Evolutionary conservation across 1,284 basidiomycete genomes (phyloP).

Genomic region (Erythrobasidium hasegawianum): DNA sequence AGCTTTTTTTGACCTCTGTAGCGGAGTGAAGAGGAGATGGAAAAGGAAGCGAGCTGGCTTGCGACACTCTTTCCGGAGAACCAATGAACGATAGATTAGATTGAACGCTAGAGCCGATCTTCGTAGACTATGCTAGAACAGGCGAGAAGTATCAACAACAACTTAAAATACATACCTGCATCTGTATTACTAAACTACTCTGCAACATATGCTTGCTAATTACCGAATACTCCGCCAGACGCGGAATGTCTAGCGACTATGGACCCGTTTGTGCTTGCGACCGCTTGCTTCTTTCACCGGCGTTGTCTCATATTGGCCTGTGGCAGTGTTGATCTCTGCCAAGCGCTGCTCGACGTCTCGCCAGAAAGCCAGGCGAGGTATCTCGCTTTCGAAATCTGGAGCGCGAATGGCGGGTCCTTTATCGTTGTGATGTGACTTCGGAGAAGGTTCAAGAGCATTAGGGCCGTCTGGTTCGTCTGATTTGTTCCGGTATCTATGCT

Average conservation of each 20-base stretch:
- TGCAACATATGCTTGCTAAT: no score
- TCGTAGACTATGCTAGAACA: no score
- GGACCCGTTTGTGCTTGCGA: no score
- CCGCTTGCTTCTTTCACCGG: background rate
- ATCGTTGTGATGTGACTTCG: constrained; percentile 6
- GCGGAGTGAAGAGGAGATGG: constrained; percentile 68
- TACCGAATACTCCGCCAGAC: no score
- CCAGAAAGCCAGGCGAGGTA: constrained; percentile 16
- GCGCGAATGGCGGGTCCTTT: background rate
- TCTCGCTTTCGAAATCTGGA: background rate
- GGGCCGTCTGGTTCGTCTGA: constrained; percentile 13
- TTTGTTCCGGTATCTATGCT: constrained; percentile 16
- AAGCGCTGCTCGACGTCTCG: constrained; percentile 2
- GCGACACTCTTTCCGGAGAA: constrained; percentile 36
- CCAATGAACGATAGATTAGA: background rate
- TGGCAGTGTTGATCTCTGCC: constrained; percentile 1
- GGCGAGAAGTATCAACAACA: no score
- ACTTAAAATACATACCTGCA: no score
- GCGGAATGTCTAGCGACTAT: no score
- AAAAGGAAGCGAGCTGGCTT: constrained; percentile 67
- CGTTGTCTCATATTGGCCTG: background rate
- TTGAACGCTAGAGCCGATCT: no score
- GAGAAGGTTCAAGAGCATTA: background rate
- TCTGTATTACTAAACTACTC: no score
- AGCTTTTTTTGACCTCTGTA: no score